Percentiles rank a stretch among this genome's conserved stretches.
These are phyloP conservation scores for Pythium apleroticum DNA, from an alignment of 352 stramenopile species.

Conservation along the genomic window DNA sequence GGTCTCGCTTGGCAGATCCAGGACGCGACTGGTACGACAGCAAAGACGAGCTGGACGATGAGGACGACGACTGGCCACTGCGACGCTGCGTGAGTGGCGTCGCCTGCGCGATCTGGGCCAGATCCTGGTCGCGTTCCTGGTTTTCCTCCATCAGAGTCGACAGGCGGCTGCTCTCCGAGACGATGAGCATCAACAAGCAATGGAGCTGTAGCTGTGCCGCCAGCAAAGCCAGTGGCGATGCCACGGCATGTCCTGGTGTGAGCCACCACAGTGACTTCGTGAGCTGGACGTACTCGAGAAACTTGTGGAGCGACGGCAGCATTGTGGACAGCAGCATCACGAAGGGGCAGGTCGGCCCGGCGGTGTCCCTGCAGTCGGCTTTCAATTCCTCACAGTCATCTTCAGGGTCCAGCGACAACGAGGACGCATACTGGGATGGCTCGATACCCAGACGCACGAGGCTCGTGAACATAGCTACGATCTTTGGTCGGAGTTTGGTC, in stretches of 20 bases:
- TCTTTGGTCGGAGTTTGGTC: slow-evolving; percentile 27
- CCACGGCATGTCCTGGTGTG: background rate
- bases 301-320: slow-evolving; percentile 54
- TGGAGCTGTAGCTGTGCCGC: slow-evolving; percentile 52
- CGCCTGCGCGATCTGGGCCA: slow-evolving; percentile 2
- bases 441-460: slow-evolving; percentile 14
- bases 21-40: slow-evolving; percentile 20
- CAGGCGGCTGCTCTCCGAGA: slow-evolving; percentile 31
- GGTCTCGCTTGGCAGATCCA: background rate
- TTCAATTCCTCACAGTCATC: slow-evolving; percentile 15
- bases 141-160: slow-evolving; percentile 47
- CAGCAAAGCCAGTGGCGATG: slow-evolving; percentile 18
- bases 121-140: slow-evolving; percentile 38
- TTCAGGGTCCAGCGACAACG: slow-evolving; percentile 6
- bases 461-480: slow-evolving; percentile 24
- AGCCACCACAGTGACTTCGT: slow-evolving; percentile 43
- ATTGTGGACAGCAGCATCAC: slow-evolving; percentile 68
- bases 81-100: slow-evolving; percentile 4
- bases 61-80: slow-evolving; percentile 8
- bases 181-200: slow-evolving; percentile 39
- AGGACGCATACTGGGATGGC: background rate
- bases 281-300: slow-evolving; percentile 44
- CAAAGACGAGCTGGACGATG: slow-evolving; percentile 21
- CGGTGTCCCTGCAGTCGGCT: background rate
- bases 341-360: slow-evolving; percentile 37